phyloP scores from a whole-genome alignment of 306 rosid genomes.

The Prinsepia uniflora region DNA sequence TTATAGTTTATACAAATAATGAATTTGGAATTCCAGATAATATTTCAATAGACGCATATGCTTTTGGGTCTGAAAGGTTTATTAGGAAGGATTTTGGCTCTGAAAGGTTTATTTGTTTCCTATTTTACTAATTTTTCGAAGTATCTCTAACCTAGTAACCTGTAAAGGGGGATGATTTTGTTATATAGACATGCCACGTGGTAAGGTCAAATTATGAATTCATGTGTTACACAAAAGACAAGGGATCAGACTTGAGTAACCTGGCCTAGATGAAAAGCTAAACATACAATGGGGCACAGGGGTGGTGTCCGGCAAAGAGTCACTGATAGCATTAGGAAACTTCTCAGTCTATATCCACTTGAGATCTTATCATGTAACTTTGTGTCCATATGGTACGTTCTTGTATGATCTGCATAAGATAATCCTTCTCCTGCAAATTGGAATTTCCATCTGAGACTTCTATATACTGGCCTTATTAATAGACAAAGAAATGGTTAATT shows the following conservation, averaged over 20 bases:
- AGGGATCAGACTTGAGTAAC: neutral
- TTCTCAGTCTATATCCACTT: neutral
- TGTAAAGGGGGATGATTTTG: neutral
- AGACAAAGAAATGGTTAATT: neutral
- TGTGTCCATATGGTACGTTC: neutral
- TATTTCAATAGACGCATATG: neutral
- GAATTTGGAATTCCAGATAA: constrained; percentile 12
- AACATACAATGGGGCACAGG: neutral
- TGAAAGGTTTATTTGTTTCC: neutral
- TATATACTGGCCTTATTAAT: neutral
- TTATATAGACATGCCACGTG: neutral
- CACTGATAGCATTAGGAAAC: neutral
- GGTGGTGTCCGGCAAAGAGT: neutral
- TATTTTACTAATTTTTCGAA: neutral
- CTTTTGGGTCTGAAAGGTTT: neutral
- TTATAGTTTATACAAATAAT: neutral
- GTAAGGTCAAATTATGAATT: neutral
- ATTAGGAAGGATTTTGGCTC: neutral
- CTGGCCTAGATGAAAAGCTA: neutral
- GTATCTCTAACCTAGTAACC: neutral
- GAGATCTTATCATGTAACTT: too few species aligned
- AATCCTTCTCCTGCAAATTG: neutral
- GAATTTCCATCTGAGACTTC: neutral
- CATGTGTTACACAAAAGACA: neutral
- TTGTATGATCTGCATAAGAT: neutral